Evolutionary conservation across 2,329 filamentous ascomycete species (phyloP), one percentile per base, ranked within the genome.

Genomic region (Cladosporium sp.): DNA sequence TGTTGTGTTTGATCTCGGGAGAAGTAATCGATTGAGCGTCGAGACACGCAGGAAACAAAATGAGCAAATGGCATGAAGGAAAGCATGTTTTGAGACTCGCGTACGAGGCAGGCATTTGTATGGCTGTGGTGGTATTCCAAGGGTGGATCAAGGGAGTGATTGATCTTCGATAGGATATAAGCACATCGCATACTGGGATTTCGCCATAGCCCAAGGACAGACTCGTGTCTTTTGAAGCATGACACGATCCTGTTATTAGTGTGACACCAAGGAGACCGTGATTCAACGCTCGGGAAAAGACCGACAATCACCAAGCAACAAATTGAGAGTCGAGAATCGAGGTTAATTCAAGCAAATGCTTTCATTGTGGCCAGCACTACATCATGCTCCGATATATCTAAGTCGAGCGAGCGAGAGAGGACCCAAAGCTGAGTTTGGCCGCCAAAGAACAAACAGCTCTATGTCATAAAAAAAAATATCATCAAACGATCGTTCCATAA

Each of bases 331-430:
- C 24, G 24, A 24, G 24, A 24, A 24, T 24, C 24, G 24, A 24
- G 24, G 24, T 24, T 24, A 24, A 24, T 24, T 24, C 24, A 24
- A 55, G 41, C 41, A 47, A 47, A 47, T 47, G 52, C 28, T 55
- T 55, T 34, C 52, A 38, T 58, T 58, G 55, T 58, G 55, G 34
- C 55, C 55, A 58, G 55, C 55, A 58, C 55, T 41, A 41, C 24
- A 36, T 41, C 21, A 58, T 38, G 32, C 55, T 58, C 55, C 55
- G 34, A 30, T 36, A 15, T 57, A 26, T 21, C 55, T 34, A 21
- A n/a, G 8, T 58, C 38, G n/a, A 32, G 15, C 26, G 18, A 54
- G 51, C 52, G 28, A 30, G 28, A 21, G 7, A 55, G 28, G 28
- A 32, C 18, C 26, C 28, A 55, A 55, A 30, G 30, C 11, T 21